Conservation (phyloP, 208 protist species). For the Leishmania major region DNA sequence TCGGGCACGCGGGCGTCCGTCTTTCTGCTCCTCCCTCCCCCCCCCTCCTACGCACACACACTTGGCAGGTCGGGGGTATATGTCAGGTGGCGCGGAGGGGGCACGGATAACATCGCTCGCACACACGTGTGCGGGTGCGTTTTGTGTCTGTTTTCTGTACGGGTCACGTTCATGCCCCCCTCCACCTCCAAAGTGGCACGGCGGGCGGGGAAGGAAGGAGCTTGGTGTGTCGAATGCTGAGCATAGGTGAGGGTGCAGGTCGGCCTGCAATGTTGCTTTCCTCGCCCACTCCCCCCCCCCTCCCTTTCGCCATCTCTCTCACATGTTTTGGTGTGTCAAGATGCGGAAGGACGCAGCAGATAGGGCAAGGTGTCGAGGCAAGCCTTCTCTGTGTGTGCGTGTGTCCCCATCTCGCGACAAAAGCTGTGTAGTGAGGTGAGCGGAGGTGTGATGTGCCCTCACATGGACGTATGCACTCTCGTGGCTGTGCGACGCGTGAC, state of each 20-base stretch:
- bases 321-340: background rate
- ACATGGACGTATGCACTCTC: background rate
- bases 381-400: background rate
- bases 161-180: no score
- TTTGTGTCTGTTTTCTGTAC: background rate
- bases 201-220: background rate
- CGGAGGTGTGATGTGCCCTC: background rate
- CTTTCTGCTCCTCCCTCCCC: background rate
- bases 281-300: background rate
- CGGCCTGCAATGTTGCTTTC: background rate
- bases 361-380: background rate
- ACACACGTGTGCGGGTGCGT: background rate
- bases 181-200: no score
- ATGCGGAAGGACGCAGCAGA: background rate
- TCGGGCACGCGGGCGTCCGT: background rate
- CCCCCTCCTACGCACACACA: background rate
- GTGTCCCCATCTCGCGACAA: background rate
- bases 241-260: background rate
- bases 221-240: background rate
- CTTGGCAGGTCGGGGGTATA: background rate
- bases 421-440: background rate
- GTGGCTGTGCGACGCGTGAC: background rate
- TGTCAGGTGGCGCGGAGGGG: background rate
- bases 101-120: background rate
- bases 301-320: background rate